Conservation (phyloP, 139 green algal species). For the Coelastrella sp. region DNA sequence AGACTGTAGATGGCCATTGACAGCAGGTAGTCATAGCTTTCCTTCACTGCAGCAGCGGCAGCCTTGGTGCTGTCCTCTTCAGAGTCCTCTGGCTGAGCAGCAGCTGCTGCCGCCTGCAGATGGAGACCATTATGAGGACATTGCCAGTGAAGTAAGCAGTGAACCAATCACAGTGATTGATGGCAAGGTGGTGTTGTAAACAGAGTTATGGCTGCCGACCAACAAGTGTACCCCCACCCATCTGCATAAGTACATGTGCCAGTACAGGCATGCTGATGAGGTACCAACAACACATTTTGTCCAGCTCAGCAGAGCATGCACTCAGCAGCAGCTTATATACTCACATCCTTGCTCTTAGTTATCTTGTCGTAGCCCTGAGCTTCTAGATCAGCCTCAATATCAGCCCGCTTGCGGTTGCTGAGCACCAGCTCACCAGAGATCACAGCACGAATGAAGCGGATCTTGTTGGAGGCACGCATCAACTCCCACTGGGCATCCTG, state of each 20-base stretch:
- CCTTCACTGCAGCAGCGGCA: constrained; percentile 26
- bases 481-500: constrained; percentile 83
- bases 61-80: constrained; percentile 60
- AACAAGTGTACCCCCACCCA: too few relatives aligned
- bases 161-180: too few relatives aligned
- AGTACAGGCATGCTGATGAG: too few relatives aligned
- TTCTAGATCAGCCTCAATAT: constrained; percentile 91
- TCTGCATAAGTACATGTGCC: too few relatives aligned
- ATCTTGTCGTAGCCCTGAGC: constrained; percentile 84
- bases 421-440: constrained; percentile 85
- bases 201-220: too few relatives aligned
- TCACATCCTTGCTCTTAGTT: constrained; percentile 60
- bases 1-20: constrained; percentile 95
- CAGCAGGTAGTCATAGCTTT: constrained; percentile 97
- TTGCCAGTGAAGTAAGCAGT: too few relatives aligned
- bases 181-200: too few relatives aligned
- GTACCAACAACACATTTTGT: too few relatives aligned
- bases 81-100: constrained; percentile 47
- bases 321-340: constrained; percentile 21
- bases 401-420: constrained; percentile 85
- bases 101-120: constrained; percentile 9
- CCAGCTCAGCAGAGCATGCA: too few relatives aligned
- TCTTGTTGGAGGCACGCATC: constrained; percentile 87
- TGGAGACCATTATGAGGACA: too few relatives aligned
- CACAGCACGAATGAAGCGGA: constrained; percentile 96